Evolutionary conservation across 768 basidiomycete genomes (phyloP), one percentile per base, ranked within the genome.

Genomic region (Phlebiopsis flavidoalba): DNA sequence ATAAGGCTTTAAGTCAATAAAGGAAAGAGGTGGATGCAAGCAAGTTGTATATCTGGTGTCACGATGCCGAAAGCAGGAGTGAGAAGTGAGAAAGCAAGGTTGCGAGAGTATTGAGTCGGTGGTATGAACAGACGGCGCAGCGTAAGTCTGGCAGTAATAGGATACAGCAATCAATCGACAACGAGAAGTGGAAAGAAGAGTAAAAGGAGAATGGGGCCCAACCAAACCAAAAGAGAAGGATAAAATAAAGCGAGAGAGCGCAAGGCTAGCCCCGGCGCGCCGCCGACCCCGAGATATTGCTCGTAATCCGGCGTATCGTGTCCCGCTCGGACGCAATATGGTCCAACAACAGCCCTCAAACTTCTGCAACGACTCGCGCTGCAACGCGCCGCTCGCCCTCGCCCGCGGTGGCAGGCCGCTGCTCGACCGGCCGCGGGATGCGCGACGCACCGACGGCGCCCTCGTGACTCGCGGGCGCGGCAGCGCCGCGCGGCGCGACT

Each of bases 251-350:
- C n/a, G n/a, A n/a, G 21, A 21, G 33, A 17, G 33, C 31, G n/a
- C 17, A 33, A 26, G 10, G 31, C 21, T 7, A 52, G 11, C 26
- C 21, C 33, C 43, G 37, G 22, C 46, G 59, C 24, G 59, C 53
- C n/a, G n/a, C n/a, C 31, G 40, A n/a, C 19, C 37, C 36, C 1
- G 68, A 69, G 53, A 67, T 66, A 52, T 67, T 79, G 66, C 70
- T 73, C 56, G 92, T 86, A 70, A 94, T 92, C 74, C 84, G 79
- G 75, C 83, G 88, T 66, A 94, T 79, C 36, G 83, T 86, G 68
- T 91, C 88, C 75, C 85, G 86, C 75, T 94, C 92, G 56, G 86
- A 80, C 74, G 89, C 88, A 77, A 93, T 88, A 70, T 94, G 92
- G 71, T 88, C 85, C 57, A 85, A 74, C 56, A 94, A 74, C 84